phyloP scores from a whole-genome alignment of 768 basidiomycete species.

The Clavulina sp. region DNA sequence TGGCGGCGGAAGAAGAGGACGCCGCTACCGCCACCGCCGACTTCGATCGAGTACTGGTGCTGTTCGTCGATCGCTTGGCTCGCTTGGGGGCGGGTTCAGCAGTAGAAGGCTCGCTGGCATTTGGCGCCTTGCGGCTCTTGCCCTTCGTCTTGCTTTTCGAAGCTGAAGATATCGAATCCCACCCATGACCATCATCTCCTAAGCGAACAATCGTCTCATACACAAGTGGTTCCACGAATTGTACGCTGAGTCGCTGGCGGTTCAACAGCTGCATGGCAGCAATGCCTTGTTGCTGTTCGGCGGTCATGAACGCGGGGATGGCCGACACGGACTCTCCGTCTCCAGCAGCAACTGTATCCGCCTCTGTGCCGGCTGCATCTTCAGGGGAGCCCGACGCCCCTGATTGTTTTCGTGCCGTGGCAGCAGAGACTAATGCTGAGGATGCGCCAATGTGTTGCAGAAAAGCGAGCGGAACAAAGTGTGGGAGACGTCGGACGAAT shows the following conservation, averaged over 20 bases:
- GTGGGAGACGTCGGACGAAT: conserved; percentile 41
- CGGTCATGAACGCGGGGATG: conserved; percentile 5
- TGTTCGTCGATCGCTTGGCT: too few species aligned
- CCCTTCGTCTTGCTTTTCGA: too few species aligned
- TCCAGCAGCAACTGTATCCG: conserved; percentile 35
- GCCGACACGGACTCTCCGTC: not conserved
- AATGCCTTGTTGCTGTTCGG: conserved; percentile 9
- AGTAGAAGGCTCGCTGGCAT: too few species aligned
- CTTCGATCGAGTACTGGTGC: too few species aligned
- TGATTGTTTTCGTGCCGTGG: conserved; percentile 34
- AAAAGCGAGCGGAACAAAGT: conserved; percentile 67
- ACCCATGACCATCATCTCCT: conserved; percentile 35
- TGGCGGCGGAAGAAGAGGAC: too few species aligned
- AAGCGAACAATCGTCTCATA: conserved; percentile 45
- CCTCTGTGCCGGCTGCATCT: conserved; percentile 35
- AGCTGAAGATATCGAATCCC: too few species aligned
- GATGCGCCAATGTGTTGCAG: conserved; percentile 37
- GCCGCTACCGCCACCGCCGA: too few species aligned
- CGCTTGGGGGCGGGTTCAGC: too few species aligned
- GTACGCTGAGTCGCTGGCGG: conserved; percentile 74
- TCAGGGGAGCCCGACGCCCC: conserved; percentile 42
- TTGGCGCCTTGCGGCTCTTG: too few species aligned
- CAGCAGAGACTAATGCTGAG: too few species aligned
- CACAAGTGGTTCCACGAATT: conserved; percentile 48
- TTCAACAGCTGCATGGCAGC: conserved; percentile 64